Evolutionary conservation across 2,329 filamentous ascomycete genomes (phyloP), one percentile per base, ranked within the genome.

Genomic region (Nannizzia gypsea): DNA sequence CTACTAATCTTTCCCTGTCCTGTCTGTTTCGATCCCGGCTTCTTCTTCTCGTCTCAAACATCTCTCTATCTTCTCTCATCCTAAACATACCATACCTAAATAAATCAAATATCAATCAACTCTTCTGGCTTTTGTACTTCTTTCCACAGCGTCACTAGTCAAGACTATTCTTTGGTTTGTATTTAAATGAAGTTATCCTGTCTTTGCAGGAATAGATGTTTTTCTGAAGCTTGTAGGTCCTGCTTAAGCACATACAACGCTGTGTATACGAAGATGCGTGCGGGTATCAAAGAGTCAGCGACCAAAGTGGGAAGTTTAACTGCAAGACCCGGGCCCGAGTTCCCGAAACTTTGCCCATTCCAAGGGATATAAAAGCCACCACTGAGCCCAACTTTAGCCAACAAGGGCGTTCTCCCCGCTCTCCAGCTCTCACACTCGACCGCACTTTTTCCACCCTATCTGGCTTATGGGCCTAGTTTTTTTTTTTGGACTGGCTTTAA

Each of bases 1-100:
- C 50, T 54, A 54, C 50, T 54, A 54, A 54, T 54, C 50, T 54
- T 31, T 54, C 26, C 26, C 24, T 42, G 38, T 42, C 38, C 15
- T 42, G 9, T 42, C 38, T 17, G n/a, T 42, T 26, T 34, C 26
- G 26, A 34, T 26, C 50, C 26, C 13, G 8, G 28, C 24, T 31
- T 13, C 9, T 36, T 36, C 31, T 8, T 11, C 31, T 54, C 9
- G 26, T 17, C 42, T 54, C 31, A 26, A 28, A 54, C 31, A 34
- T 36, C 28, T 34, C 50, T 8, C 31, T 20, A 17, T 54, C 50
- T 54, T 54, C 50, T 22, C 26, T 17, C 50, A n/a, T 17, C n/a
- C 38, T 42, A n/a, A 17, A n/a, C 50, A 6, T 28, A 11, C 26
- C 20, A 26, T 26, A 54, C 50, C 50, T 54, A 54, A 36, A 8